phyloP scores from a whole-genome alignment of 2,329 filamentous ascomycete species.

The Aureobasidium musti region DNA sequence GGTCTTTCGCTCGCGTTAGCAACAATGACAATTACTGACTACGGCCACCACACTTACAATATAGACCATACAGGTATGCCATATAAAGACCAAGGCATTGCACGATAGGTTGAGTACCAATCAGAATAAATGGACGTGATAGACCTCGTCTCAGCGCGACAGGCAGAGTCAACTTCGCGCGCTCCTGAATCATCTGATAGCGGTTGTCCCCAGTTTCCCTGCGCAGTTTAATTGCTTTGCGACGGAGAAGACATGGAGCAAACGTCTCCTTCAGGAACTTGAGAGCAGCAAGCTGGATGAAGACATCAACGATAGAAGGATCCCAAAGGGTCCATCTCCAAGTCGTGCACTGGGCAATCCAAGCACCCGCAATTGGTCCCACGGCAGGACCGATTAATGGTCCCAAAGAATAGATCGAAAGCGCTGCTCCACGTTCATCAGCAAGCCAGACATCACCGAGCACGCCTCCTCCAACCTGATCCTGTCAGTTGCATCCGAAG shows the following conservation, averaged over 20 bases:
- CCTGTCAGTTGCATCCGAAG: no score
- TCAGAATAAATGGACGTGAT: conserved; percentile 42
- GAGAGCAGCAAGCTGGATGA: conserved; percentile 63
- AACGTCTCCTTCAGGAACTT: conserved; percentile 68
- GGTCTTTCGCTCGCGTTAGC: no score
- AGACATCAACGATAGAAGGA: conserved; percentile 62
- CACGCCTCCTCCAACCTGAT: conserved; percentile 42
- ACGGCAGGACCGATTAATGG: conserved; percentile 38
- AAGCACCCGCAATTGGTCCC: conserved; percentile 39
- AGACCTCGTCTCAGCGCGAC: conserved; percentile 40
- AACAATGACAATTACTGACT: no score
- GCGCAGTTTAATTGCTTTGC: conserved; percentile 58
- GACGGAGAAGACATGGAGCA: conserved; percentile 62
- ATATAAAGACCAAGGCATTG: conserved; percentile 44
- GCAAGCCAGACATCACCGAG: conserved; percentile 38
- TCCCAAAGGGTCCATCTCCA: conserved; percentile 76
- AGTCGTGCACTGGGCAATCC: conserved; percentile 38
- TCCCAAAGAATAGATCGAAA: conserved; percentile 38
- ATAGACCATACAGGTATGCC: conserved; percentile 45
- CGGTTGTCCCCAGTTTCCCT: conserved; percentile 62
- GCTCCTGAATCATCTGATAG: conserved; percentile 55
- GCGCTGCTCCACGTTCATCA: conserved; percentile 39
- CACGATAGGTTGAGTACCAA: conserved; percentile 44
- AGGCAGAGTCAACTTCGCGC: conserved; percentile 39
- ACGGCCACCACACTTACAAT: no score